Base-by-base conservation (phyloP, 345 rosid species). In the Gossypium ekmanianum region DNA sequence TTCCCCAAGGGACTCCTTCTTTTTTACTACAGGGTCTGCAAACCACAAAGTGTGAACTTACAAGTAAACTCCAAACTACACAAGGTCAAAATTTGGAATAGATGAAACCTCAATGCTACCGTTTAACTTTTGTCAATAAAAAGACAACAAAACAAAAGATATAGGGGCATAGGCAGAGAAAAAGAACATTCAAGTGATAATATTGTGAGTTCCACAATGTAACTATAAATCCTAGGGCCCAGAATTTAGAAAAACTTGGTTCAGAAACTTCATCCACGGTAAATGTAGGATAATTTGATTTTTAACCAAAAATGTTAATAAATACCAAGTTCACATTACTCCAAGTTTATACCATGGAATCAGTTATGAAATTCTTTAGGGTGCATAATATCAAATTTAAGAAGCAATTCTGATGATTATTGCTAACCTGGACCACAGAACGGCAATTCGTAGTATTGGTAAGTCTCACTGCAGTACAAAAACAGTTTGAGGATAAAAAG, bases 351-450 rank as follows among this genome's bases (percentile, higher is more conserved):
- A 20, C n/a, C 20, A 45, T 7, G 52, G 12, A 66, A 66, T 8
- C 7, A 7, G 54, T 12, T 20, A 45, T 44, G 51, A 44, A 43
- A 17, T 8, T n/a, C 17, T 64, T 39, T 16, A 39, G 11, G 2
- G n/a, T 22, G 18, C 11, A 22, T 20, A 45, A 22, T 22, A 12
- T 13, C 71, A 34, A 22, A 67, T 3, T 44, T 11, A 57, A 27
- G 10, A 16, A 72, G 17, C 7, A 58, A 18, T 44, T 59, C 18
- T 59, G 56, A 73, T 14, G 43, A 68, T 50, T 54, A 55, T 54
- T 71, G 26, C 96, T 86, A 84, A 94, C 97, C 97, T 92, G 92
- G 91, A 58, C 54, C 80, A 84, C 97, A 94, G 68, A 91, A 91
- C 4, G 97, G 97, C 76, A 94, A 81, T 67, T 87, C 92, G 67